phyloP scores from a whole-genome alignment of 768 basidiomycete species.

The Rhizopogon sp. region DNA sequence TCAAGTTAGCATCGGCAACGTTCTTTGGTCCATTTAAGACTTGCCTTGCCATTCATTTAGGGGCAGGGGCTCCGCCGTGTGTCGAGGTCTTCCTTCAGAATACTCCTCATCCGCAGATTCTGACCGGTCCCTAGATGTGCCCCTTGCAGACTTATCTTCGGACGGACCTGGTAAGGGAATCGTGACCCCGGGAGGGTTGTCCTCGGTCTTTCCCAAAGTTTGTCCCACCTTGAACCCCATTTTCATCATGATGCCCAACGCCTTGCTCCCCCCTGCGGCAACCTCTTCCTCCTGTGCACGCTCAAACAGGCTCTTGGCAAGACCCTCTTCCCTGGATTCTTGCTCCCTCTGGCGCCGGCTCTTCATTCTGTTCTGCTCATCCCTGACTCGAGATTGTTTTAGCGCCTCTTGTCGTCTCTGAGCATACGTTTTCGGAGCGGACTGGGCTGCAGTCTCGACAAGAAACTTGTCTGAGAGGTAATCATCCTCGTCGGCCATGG shows the following conservation, averaged over 20 bases:
- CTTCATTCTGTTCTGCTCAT: constrained; percentile 64
- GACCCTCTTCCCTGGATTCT: constrained; percentile 72
- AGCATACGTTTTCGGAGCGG: constrained; percentile 58
- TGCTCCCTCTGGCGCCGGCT: constrained; percentile 60
- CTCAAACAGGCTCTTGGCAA: constrained; percentile 78
- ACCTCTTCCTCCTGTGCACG: constrained; percentile 60
- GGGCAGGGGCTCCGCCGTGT: constrained; percentile 65
- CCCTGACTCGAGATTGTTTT: constrained; percentile 52
- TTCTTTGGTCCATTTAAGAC: constrained; percentile 16
- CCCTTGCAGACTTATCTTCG: not conserved
- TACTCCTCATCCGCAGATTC: constrained; percentile 1
- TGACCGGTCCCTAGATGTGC: not conserved
- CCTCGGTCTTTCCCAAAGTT: constrained; percentile 50
- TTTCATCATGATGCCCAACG: constrained; percentile 86
- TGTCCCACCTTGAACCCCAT: constrained; percentile 91
- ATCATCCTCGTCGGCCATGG: constrained; percentile 78
- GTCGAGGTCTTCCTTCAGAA: constrained; percentile 20
- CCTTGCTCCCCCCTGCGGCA: constrained; percentile 53
- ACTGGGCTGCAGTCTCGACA: constrained; percentile 27
- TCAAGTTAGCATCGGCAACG: not conserved
- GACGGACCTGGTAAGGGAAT: not conserved
- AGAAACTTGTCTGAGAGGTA: constrained; percentile 90
- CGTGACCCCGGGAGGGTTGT: constrained; percentile 6
- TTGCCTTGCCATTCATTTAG: constrained; percentile 80
- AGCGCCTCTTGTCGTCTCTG: constrained; percentile 66